Evolutionary conservation across 345 rosid species (phyloP).

Genomic region (Clausena lansium): DNA sequence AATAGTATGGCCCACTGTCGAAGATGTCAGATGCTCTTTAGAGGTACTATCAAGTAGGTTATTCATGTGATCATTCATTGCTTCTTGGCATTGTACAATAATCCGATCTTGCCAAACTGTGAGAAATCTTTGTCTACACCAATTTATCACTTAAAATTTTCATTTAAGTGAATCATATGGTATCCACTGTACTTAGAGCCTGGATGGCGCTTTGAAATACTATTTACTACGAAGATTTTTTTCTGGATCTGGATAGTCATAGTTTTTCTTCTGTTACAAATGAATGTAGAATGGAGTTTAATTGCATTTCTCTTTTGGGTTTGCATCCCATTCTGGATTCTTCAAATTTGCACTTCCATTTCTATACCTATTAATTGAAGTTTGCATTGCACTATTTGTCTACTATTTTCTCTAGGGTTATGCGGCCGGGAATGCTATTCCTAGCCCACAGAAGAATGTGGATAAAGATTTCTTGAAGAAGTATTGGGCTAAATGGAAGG

Average conservation of each 20-base stretch:
- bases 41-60: constrained; percentile 55
- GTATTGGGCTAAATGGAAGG: constrained; percentile 96
- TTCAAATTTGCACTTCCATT: not conserved
- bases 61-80: not conserved
- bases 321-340: not conserved
- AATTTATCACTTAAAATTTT: not conserved
- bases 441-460: constrained; percentile 86
- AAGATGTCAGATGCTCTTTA: constrained; percentile 86
- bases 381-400: constrained; percentile 9
- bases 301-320: not conserved
- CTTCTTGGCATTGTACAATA: not conserved
- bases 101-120: not conserved
- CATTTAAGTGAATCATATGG: not conserved
- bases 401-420: constrained; percentile 60
- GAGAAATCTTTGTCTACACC: not conserved
- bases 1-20: constrained; percentile 94
- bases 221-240: not conserved
- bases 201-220: not conserved
- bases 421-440: constrained; percentile 88
- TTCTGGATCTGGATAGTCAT: not conserved
- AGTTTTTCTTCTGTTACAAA: not conserved
- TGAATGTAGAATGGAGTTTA: not conserved
- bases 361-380: not conserved
- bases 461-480: constrained; percentile 75
- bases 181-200: not conserved